phyloP scores from a whole-genome alignment of 2,329 filamentous ascomycete species.

The Orbilia quercus region DNA sequence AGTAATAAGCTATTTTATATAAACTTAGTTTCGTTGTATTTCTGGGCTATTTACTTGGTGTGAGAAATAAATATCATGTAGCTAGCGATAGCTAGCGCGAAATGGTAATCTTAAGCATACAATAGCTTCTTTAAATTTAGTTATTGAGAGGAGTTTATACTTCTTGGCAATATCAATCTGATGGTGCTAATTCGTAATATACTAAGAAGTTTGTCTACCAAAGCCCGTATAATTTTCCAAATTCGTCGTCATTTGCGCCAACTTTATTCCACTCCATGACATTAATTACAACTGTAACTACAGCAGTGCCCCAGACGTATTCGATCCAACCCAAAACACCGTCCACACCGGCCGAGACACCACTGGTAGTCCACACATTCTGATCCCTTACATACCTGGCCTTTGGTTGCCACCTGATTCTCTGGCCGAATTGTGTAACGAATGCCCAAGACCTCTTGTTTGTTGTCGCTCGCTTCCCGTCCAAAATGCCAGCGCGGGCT shows the following conservation, averaged over 20 bases:
- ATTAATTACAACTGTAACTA: slow-evolving; percentile 58
- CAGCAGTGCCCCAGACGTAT: slow-evolving; percentile 61
- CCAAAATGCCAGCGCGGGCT: slow-evolving; percentile 63
- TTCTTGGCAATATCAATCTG: too few species aligned
- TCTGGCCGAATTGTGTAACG: slow-evolving; percentile 62
- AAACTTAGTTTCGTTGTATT: too few species aligned
- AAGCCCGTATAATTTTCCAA: slow-evolving; percentile 39
- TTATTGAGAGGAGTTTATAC: too few species aligned
- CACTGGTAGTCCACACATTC: slow-evolving; percentile 66
- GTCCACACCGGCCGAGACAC: slow-evolving; percentile 66
- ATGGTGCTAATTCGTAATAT: too few species aligned
- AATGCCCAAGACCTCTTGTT: slow-evolving; percentile 63
- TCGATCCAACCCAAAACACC: slow-evolving; percentile 65
- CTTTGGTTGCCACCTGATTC: slow-evolving; percentile 65
- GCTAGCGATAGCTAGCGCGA: too few species aligned
- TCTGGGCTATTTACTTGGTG: too few species aligned
- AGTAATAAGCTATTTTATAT: too few species aligned
- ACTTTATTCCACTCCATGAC: slow-evolving; percentile 60
- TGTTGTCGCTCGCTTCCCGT: slow-evolving; percentile 67
- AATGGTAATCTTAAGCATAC: too few species aligned
- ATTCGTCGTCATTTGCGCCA: slow-evolving; percentile 52
- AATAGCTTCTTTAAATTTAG: too few species aligned
- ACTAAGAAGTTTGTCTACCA: too few species aligned
- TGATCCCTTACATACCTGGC: slow-evolving; percentile 66
- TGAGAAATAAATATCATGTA: too few species aligned